phyloP scores from a whole-genome alignment of 2,329 filamentous ascomycete species.

The Elsinoe batatas region DNA sequence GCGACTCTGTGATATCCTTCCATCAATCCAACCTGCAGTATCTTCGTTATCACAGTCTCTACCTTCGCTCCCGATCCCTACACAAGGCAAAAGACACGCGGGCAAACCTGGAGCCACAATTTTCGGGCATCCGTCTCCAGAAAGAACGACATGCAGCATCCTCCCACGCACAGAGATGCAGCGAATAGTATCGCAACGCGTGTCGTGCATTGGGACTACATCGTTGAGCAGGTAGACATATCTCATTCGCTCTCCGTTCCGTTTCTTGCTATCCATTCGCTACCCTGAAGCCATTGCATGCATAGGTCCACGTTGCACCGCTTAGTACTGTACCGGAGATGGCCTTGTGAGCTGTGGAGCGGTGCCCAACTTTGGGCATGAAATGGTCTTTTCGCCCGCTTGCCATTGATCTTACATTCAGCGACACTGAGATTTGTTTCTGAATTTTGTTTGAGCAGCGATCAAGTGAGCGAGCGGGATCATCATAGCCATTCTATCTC shows the following conservation, averaged over 20 bases:
- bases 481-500: too few relatives aligned
- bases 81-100: background rate
- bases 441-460: background rate
- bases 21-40: too few relatives aligned
- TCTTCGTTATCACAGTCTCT: background rate
- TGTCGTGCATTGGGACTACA: constrained; percentile 1
- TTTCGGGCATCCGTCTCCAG: constrained; percentile 5
- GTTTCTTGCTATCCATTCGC: background rate
- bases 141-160: background rate
- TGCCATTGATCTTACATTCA: too few relatives aligned
- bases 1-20: too few relatives aligned
- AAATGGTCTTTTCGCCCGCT: background rate
- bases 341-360: background rate
- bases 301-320: background rate
- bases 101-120: constrained; percentile 5
- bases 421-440: background rate
- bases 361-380: background rate
- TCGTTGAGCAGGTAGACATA: background rate
- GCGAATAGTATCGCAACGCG: constrained; percentile 10
- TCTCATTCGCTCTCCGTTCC: background rate
- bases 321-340: background rate
- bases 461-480: too few relatives aligned
- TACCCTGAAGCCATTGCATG: background rate
- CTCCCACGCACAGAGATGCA: background rate
- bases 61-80: background rate